A percentile compares a stretch with the other conserved stretches of the same genome.
phyloP scores from a whole-genome alignment of 495 filamentous ascomycete genomes.

The Cercophora samala region DNA sequence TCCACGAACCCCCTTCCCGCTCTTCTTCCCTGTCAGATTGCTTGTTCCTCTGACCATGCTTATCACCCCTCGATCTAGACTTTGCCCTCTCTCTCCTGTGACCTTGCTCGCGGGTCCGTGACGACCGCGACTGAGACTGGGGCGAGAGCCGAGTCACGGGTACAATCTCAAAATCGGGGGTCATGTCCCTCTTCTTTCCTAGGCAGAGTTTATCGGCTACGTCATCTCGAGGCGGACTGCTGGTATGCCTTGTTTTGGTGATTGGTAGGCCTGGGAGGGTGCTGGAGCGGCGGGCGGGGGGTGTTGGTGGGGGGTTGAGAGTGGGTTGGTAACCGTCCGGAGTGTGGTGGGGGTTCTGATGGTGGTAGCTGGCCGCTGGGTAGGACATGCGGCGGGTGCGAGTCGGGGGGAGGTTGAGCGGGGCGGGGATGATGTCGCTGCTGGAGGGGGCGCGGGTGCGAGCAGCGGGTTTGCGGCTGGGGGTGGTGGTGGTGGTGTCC shows the following conservation, averaged over 20 bases:
- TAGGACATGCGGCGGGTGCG: background rate
- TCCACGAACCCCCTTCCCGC: background rate
- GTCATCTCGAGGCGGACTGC: background rate
- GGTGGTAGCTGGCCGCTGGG: background rate
- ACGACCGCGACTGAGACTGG: background rate
- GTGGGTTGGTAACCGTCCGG: too few species aligned
- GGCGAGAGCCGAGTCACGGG: background rate
- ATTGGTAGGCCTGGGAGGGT: background rate
- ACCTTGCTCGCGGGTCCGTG: background rate
- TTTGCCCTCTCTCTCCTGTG: background rate
- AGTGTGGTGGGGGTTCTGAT: background rate
- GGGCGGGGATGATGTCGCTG: background rate
- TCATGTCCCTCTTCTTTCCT: background rate
- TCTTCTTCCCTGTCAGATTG: background rate
- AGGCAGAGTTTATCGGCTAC: background rate
- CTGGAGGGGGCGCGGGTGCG: background rate
- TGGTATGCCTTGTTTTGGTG: background rate
- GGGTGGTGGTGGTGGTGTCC: background rate
- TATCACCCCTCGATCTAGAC: background rate
- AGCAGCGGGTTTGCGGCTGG: background rate
- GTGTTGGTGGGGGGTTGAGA: background rate
- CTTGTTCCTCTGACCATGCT: background rate
- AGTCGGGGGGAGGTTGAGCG: background rate
- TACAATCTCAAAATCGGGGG: background rate
- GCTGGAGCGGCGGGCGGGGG: too few species aligned